These are phyloP conservation scores for Silene vulgaris DNA, from an alignment of 179 eudicot genomes.

Conservation along the genomic window DNA sequence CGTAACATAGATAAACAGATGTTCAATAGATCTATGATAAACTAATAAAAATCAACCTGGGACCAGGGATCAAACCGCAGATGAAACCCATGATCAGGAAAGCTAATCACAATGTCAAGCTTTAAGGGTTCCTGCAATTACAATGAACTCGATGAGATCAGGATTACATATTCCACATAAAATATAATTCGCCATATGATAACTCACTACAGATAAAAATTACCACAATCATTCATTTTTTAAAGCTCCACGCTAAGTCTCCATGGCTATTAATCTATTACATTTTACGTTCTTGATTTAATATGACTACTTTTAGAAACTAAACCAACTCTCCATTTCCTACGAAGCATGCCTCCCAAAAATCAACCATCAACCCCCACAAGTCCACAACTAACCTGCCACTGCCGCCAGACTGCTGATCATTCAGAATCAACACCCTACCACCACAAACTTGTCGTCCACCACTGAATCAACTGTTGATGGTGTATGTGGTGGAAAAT, in stretches of 20 bases:
- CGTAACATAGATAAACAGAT: background rate
- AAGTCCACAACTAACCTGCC: background rate
- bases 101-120: constrained; percentile 83
- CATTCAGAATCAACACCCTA: constrained; percentile 4
- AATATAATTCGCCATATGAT: background rate
- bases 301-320: background rate
- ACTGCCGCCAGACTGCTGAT: background rate
- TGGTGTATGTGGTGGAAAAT: too few species aligned
- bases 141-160: background rate
- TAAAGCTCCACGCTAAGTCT: background rate
- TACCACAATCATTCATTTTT: background rate
- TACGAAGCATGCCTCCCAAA: background rate
- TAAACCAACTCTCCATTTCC: background rate
- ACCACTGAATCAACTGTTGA: background rate
- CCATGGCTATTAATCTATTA: background rate
- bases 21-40: too few species aligned
- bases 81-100: constrained; percentile 98
- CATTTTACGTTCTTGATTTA: background rate
- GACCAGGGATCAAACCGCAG: constrained; percentile 96
- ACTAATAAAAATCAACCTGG: constrained; percentile 46
- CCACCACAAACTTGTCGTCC: background rate
- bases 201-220: background rate
- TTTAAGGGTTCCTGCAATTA: constrained; percentile 71
- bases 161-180: background rate
- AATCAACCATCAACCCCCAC: background rate